Evolutionary conservation across 2,329 filamentous ascomycete species (phyloP).

Genomic region (Mycogone perniciosa): DNA sequence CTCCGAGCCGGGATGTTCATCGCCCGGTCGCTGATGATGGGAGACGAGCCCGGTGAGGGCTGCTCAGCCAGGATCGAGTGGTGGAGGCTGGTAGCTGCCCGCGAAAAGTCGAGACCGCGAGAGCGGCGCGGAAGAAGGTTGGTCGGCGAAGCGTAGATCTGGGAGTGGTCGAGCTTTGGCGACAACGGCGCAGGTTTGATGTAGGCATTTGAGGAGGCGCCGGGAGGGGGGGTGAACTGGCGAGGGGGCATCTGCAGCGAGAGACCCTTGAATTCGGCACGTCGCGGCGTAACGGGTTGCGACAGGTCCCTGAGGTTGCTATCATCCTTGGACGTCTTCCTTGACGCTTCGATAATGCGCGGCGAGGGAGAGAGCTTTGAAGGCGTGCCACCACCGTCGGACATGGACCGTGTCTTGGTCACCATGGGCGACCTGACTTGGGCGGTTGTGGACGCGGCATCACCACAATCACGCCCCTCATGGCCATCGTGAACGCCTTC

Average conservation of each 20-base stretch:
- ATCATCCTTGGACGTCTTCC: constrained; percentile 60
- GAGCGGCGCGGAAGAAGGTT: constrained; percentile 86
- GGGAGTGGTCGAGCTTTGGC: constrained; percentile 76
- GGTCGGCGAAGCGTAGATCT: constrained; percentile 79
- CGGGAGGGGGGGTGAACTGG: constrained; percentile 32
- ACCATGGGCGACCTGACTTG: constrained; percentile 34
- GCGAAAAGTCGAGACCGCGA: constrained; percentile 84
- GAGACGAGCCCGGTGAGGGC: constrained; percentile 84
- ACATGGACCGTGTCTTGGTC: constrained; percentile 56
- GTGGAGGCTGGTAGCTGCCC: constrained; percentile 88
- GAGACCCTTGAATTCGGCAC: constrained; percentile 60
- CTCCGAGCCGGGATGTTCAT: constrained; percentile 56
- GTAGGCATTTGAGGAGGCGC: constrained; percentile 28
- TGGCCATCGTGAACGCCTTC: constrained; percentile 1
- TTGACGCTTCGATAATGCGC: constrained; percentile 46
- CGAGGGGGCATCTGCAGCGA: constrained; percentile 30
- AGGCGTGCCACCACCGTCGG: constrained; percentile 54
- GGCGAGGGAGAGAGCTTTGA: constrained; percentile 53
- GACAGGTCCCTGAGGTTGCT: constrained; percentile 42
- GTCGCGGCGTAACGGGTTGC: constrained; percentile 64
- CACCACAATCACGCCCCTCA: constrained; percentile 1
- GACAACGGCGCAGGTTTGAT: constrained; percentile 64
- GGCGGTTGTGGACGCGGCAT: constrained; percentile 7
- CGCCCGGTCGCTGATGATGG: constrained; percentile 64
- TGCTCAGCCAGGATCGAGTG: constrained; percentile 89